Evolutionary conservation across 2,329 filamentous ascomycete genomes (phyloP).

Genomic region (Gaeumannomyces tritici): DNA sequence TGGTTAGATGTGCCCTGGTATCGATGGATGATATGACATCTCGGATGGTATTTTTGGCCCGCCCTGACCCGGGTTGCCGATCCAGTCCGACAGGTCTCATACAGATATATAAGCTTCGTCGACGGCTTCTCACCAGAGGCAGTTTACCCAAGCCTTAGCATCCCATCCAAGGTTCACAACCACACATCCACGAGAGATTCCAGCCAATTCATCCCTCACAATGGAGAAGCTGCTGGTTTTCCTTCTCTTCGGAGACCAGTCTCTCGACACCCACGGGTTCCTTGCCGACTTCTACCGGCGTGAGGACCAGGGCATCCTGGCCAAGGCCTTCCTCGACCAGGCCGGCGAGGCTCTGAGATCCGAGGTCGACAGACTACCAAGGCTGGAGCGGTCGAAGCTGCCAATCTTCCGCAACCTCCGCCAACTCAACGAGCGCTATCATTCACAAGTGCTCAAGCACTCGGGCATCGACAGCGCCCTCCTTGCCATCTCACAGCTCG

Average conservation of each 20-base stretch:
- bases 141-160: neutral
- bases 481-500: constrained; percentile 54
- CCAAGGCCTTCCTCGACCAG: constrained; percentile 53
- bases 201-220: constrained; percentile 10
- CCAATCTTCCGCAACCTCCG: constrained; percentile 53
- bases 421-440: constrained; percentile 57
- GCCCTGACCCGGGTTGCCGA: neutral
- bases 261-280: constrained; percentile 55
- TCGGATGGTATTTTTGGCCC: constrained; percentile 13
- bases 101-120: constrained; percentile 3
- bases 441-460: constrained; percentile 44
- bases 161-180: neutral
- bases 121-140: neutral
- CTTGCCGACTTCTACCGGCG: constrained; percentile 43
- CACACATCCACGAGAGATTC: neutral
- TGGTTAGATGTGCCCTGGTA: constrained; percentile 2
- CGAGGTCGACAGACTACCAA: constrained; percentile 48
- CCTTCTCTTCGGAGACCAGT: constrained; percentile 65
- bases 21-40: constrained; percentile 9
- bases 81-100: constrained; percentile 2
- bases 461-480: constrained; percentile 56
- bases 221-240: constrained; percentile 40
- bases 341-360: constrained; percentile 46
- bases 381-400: constrained; percentile 45
- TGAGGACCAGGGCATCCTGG: constrained; percentile 37